phyloP scores from a whole-genome alignment of 352 stramenopile genomes.

The Globisporangium nodosum region DNA sequence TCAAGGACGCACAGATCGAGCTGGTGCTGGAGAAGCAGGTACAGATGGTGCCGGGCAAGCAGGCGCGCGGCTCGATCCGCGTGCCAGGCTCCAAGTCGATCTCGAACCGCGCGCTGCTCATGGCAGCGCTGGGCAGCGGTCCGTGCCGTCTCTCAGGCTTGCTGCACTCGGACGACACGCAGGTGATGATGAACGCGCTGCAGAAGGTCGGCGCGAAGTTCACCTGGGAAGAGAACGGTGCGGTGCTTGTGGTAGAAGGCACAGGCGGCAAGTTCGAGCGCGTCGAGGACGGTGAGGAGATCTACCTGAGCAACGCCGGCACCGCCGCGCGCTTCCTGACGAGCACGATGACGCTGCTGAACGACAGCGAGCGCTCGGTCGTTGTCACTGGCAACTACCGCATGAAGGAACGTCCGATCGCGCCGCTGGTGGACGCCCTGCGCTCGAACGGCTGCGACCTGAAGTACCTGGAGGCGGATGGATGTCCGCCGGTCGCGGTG shows the following conservation, averaged over 20 bases:
- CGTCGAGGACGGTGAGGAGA: constrained; percentile 46
- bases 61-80: constrained; percentile 52
- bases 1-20: constrained; percentile 71
- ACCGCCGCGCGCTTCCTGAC: constrained; percentile 95
- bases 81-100: constrained; percentile 98
- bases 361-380: constrained; percentile 32
- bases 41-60: constrained; percentile 40
- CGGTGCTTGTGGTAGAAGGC: constrained; percentile 69
- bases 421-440: constrained; percentile 93
- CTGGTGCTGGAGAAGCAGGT: constrained; percentile 76
- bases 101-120: constrained; percentile 95
- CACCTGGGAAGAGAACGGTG: constrained; percentile 68
- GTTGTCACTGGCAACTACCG: constrained; percentile 91
- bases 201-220: constrained; percentile 87
- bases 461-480: constrained; percentile 52
- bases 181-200: constrained; percentile 97
- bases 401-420: constrained; percentile 97
- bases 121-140: constrained; percentile 91
- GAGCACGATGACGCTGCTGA: constrained; percentile 79
- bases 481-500: constrained; percentile 74
- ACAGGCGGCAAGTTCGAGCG: constrained; percentile 59
- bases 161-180: constrained; percentile 96
- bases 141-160: constrained; percentile 85
- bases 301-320: constrained; percentile 86
- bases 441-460: constrained; percentile 83